A percentile compares a stretch with the other conserved stretches of the same genome.
phyloP scores from a whole-genome alignment of 2,329 filamentous ascomycete genomes.

The Kalaharituber pfeilii region DNA sequence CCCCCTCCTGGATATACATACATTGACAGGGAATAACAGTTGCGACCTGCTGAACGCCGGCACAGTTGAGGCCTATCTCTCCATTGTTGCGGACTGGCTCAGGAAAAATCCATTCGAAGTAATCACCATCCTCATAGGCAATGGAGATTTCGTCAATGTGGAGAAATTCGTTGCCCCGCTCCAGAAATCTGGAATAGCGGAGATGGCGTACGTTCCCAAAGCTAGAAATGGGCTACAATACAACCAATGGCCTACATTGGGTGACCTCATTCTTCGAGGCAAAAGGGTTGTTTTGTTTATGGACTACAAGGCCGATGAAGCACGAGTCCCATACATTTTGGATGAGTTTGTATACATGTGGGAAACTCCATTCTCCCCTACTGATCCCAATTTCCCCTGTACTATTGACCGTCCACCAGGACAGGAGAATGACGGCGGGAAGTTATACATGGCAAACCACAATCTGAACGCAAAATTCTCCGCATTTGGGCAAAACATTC shows the following conservation, averaged over 20 bases:
- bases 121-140: slow-evolving; percentile 70
- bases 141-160: slow-evolving; percentile 55
- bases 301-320: slow-evolving; percentile 71
- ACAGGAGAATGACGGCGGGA: slow-evolving; percentile 36
- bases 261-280: slow-evolving; percentile 47
- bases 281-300: slow-evolving; percentile 65
- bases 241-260: slow-evolving; percentile 69
- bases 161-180: slow-evolving; percentile 50
- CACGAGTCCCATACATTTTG: slow-evolving; percentile 61
- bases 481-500: slow-evolving; percentile 43
- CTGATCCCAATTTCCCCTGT: slow-evolving; percentile 55
- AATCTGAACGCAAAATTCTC: slow-evolving; percentile 69
- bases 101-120: slow-evolving; percentile 65
- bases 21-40: slow-evolving; percentile 18
- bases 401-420: slow-evolving; percentile 57
- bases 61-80: slow-evolving; percentile 56
- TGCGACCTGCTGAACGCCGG: slow-evolving; percentile 72
- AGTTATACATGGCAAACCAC: slow-evolving; percentile 74
- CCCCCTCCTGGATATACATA: background rate
- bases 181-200: slow-evolving; percentile 50
- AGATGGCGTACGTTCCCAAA: slow-evolving; percentile 53
- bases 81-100: slow-evolving; percentile 54
- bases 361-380: slow-evolving; percentile 76
- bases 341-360: slow-evolving; percentile 79
- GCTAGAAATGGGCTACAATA: slow-evolving; percentile 26